Evolutionary conservation across 164 flowering plant genomes (phyloP), one percentile per base, ranked within the genome.

Genomic region (Dillenia suffruticosa): DNA sequence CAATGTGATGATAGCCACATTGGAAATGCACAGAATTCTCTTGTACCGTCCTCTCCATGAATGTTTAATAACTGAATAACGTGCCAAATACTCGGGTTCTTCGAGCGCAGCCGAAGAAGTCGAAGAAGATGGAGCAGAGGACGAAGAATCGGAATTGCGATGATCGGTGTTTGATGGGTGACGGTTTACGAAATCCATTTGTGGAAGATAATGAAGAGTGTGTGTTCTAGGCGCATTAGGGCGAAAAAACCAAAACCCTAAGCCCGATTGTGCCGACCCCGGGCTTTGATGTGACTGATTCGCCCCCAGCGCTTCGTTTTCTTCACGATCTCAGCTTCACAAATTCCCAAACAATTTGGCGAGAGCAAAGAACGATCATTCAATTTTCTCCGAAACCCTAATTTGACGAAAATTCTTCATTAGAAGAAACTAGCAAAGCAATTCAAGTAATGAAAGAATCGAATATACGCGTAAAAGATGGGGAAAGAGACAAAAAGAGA

Each of bases 31-130:
- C 2, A 95, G 78, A 47, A 95, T 85, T 47, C 99, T 71, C 77
- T 92, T 95, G 78, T 95, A 95, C 16, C 96, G 82, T 43, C 99
- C 99, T 0, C 99, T 87, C 99, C 99, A 95, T 1, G 99, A 95
- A 74, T 95, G 99, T 72, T 95, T 95, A 43, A 95, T 75, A 16
- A 90, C 96, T 60, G 78, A 10, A 73, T 95, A 92, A 12, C 99
- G 71, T 1, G 92, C 94, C 58, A 88, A 61, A 71, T 95, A 95
- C 88, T 95, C 99, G 2, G 89, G 92, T 74, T 95, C 99, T 49
- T 95, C 99, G 1, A 56, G 22, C 22, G 22, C 65, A 0, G 82
- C 71, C 15, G 49, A 70, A 32, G 80, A 62, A 12, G 71, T 46
- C 9, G 82, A 54, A 13, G 70, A 68, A n/a, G 79, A 44, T 9